These are phyloP conservation scores for Hymenoscyphus fructigenus DNA, from an alignment of 2,329 filamentous ascomycete species.

Conservation along the genomic window DNA sequence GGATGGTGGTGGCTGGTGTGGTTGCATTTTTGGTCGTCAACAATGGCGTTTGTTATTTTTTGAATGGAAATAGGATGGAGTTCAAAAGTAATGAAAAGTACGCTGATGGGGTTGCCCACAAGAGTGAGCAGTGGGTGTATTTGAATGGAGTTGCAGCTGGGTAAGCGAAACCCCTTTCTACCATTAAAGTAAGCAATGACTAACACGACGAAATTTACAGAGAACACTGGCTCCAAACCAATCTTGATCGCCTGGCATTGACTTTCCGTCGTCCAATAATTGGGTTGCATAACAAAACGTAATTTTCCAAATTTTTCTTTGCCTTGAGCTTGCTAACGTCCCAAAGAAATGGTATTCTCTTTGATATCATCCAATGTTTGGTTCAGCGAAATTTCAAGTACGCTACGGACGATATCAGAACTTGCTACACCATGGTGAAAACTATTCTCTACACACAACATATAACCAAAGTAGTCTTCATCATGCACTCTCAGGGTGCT, in stretches of 20 bases:
- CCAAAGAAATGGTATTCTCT: slow-evolving; percentile 59
- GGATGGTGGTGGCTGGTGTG: slow-evolving; percentile 43
- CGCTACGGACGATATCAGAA: slow-evolving; percentile 65
- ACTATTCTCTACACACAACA: slow-evolving; percentile 59
- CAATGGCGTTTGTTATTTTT: slow-evolving; percentile 48
- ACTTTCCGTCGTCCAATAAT: slow-evolving; percentile 71
- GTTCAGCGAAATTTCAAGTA: slow-evolving; percentile 74
- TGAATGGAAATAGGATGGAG: slow-evolving; percentile 52
- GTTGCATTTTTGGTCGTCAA: slow-evolving; percentile 50
- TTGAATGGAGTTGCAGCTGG: slow-evolving; percentile 69
- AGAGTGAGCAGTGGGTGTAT: slow-evolving; percentile 75
- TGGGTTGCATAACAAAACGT: slow-evolving; percentile 75
- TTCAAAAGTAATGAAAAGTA: slow-evolving; percentile 55
- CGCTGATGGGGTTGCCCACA: slow-evolving; percentile 47
- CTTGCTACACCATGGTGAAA: slow-evolving; percentile 63
- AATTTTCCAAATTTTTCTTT: slow-evolving; percentile 23
- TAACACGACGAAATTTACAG: slow-evolving; percentile 35
- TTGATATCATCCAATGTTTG: slow-evolving; percentile 75
- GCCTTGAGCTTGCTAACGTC: neutral
- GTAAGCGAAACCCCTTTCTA: slow-evolving; percentile 42
- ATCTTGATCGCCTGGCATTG: slow-evolving; percentile 67
- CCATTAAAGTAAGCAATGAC: slow-evolving; percentile 12
- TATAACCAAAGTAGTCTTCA: slow-evolving; percentile 68
- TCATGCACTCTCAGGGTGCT: slow-evolving; percentile 75
- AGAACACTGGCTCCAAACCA: slow-evolving; percentile 66